phyloP scores from a whole-genome alignment of 2,329 filamentous ascomycete species.

The Penicillium polonicum region DNA sequence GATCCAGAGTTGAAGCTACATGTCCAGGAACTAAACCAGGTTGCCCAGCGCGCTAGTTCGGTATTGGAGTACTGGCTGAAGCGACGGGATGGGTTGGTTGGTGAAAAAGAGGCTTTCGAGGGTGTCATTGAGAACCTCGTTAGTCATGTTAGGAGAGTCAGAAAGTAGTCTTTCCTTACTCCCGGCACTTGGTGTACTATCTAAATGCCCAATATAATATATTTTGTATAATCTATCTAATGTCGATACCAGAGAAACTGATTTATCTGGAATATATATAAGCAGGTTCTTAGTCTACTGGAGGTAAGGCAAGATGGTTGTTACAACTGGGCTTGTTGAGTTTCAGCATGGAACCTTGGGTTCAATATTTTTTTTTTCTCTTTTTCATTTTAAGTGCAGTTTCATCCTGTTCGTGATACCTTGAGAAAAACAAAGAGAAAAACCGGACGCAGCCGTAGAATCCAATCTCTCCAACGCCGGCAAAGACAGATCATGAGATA shows the following conservation, averaged over 20 bases:
- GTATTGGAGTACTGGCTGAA: constrained; percentile 87
- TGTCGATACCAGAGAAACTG: constrained; percentile 13
- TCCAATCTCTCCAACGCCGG: neutral
- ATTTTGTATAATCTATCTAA: constrained; percentile 29
- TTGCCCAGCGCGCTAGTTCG: constrained; percentile 70
- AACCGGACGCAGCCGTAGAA: neutral
- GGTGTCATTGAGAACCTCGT: constrained; percentile 96
- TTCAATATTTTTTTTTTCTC: neutral
- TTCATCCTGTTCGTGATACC: too few species aligned
- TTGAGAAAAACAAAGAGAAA: neutral
- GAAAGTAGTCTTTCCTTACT: constrained; percentile 57
- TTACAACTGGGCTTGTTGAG: neutral
- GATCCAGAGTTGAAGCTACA: constrained; percentile 73
- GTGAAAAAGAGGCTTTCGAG: constrained; percentile 90
- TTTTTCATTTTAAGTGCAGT: neutral
- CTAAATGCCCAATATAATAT: constrained; percentile 22
- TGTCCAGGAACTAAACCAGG: constrained; percentile 64
- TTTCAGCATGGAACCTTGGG: neutral
- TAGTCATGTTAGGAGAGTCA: constrained; percentile 80
- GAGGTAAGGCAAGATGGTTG: neutral
- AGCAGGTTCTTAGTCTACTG: neutral
- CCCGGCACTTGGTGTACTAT: constrained; percentile 1
- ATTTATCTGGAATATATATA: neutral
- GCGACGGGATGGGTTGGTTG: constrained; percentile 78
- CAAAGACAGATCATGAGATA: neutral